Conservation (phyloP, 306 rosid species). For the Prunus mongolica region DNA sequence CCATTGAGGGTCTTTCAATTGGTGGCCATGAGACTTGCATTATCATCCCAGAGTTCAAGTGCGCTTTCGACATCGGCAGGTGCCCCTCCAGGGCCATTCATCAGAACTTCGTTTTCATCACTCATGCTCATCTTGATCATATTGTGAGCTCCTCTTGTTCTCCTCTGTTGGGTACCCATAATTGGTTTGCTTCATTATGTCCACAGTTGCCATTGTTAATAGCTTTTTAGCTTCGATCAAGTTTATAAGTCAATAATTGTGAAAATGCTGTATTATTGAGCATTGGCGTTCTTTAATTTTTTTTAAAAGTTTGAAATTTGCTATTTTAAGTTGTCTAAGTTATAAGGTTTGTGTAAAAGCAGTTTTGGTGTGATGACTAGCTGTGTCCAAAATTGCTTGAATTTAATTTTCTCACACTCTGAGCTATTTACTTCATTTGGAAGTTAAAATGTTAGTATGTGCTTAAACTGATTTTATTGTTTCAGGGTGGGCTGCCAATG, state of each 20-base stretch:
- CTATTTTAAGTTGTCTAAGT: not conserved
- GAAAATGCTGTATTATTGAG: not conserved
- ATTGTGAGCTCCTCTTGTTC: conserved; percentile 55
- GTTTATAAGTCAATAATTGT: not conserved
- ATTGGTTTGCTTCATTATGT: not conserved
- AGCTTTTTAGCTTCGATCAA: not conserved
- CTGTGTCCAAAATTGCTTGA: not conserved
- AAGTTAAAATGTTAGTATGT: conserved; percentile 7
- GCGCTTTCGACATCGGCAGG: conserved; percentile 87
- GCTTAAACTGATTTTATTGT: conserved; percentile 15
- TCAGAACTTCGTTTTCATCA: conserved; percentile 74
- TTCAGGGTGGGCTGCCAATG: conserved; percentile 96
- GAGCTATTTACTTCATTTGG: conserved; percentile 7
- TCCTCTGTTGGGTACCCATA: not conserved
- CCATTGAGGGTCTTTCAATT: conserved; percentile 76
- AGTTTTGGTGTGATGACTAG: not conserved
- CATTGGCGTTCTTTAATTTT: not conserved
- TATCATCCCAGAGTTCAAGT: conserved; percentile 81
- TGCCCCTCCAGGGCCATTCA: conserved; percentile 84
- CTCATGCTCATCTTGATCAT: conserved; percentile 98
- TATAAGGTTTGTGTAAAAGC: not conserved
- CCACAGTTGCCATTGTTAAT: no score
- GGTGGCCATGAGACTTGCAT: conserved; percentile 96
- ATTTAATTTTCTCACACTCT: not conserved
- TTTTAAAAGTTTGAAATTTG: not conserved